phyloP scores from a whole-genome alignment of 305 asterid genomes.

The Fraxinus sp. region DNA sequence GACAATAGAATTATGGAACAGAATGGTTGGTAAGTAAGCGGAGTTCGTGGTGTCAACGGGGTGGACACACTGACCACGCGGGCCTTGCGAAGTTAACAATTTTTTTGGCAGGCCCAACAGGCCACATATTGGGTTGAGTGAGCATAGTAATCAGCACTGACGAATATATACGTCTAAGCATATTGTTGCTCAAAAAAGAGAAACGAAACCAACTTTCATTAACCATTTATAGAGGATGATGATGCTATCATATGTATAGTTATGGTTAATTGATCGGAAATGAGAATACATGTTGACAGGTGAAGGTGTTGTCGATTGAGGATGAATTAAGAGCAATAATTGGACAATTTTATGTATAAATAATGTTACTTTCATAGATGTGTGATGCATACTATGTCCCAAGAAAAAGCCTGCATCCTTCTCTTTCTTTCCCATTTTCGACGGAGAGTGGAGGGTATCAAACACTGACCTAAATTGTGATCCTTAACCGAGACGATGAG shows the following conservation, averaged over 20 bases:
- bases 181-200: not conserved
- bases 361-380: not conserved
- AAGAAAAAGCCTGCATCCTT: too few relatives aligned
- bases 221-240: not conserved
- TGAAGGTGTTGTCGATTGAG: not conserved
- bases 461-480: too few relatives aligned
- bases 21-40: conserved; percentile 25
- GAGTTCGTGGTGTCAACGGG: not conserved
- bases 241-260: not conserved
- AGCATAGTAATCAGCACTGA: not conserved
- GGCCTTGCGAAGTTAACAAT: not conserved
- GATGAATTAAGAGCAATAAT: not conserved
- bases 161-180: conserved; percentile 6
- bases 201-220: not conserved
- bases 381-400: too few relatives aligned
- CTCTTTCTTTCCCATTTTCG: too few relatives aligned
- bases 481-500: too few relatives aligned
- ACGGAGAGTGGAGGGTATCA: too few relatives aligned
- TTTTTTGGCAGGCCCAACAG: not conserved
- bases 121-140: not conserved
- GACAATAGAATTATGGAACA: conserved; percentile 38
- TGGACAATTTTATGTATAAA: not conserved
- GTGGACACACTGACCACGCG: not conserved
- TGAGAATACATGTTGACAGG: not conserved
- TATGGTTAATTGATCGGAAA: not conserved